These are phyloP conservation scores for Penicillium olsonii DNA, from an alignment of 2,329 filamentous ascomycete genomes.

Conservation along the genomic window DNA sequence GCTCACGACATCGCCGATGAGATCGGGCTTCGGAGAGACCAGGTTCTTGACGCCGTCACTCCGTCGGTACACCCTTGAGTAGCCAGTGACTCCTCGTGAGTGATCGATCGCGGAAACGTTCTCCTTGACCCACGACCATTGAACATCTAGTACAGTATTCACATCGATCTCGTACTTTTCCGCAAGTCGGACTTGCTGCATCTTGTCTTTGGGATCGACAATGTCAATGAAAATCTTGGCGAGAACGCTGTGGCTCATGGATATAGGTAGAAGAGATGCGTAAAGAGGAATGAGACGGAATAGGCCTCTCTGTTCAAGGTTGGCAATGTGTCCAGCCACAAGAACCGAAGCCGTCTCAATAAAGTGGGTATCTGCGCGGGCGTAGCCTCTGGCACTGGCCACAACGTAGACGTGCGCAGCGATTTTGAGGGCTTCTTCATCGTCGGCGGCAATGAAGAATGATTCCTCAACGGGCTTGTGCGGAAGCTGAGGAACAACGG, in stretches of 20 bases:
- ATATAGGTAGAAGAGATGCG: constrained; percentile 71
- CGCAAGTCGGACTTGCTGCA: constrained; percentile 72
- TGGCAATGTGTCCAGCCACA: constrained; percentile 78
- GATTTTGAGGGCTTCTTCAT: constrained; percentile 66
- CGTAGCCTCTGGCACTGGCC: constrained; percentile 60
- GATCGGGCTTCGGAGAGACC: constrained; percentile 67
- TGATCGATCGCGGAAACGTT: constrained; percentile 38
- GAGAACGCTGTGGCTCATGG: constrained; percentile 69
- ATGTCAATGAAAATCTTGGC: constrained; percentile 77
- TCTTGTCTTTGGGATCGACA: constrained; percentile 63
- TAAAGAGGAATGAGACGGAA: constrained; percentile 84
- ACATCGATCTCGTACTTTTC: constrained; percentile 72
- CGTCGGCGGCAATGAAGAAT: constrained; percentile 40
- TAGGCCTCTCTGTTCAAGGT: constrained; percentile 70
- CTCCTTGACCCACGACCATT: constrained; percentile 53
- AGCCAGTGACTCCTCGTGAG: constrained; percentile 29
- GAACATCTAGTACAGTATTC: constrained; percentile 70
- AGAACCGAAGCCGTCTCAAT: constrained; percentile 66
- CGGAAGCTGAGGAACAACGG: constrained; percentile 41
- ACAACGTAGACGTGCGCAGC: constrained; percentile 68
- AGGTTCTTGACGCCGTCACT: constrained; percentile 53
- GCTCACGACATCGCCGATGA: constrained; percentile 65
- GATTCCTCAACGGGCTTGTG: constrained; percentile 57
- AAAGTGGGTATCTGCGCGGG: constrained; percentile 52
- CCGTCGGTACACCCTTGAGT: constrained; percentile 53